Percentiles rank a stretch among this genome's conserved stretches.
phyloP scores from a whole-genome alignment of 352 stramenopile species.

The Hyphochytrium catenoides region DNA sequence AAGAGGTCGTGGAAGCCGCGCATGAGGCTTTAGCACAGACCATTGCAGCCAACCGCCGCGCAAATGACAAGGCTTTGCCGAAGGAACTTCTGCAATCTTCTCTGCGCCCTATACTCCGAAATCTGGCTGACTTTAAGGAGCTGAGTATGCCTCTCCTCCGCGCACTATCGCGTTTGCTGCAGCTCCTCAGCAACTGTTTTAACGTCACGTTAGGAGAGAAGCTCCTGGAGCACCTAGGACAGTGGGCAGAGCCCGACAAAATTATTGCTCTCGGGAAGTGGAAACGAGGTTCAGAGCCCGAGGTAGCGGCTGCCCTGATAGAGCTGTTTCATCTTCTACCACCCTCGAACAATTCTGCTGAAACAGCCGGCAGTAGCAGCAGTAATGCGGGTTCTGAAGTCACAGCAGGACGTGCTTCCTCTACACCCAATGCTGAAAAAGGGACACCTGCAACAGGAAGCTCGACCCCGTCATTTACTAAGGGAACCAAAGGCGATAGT shows the following conservation, averaged over 20 bases:
- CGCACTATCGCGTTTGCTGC: slow-evolving; percentile 73
- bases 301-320: slow-evolving; percentile 81
- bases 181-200: slow-evolving; percentile 85
- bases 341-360: slow-evolving; percentile 64
- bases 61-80: slow-evolving; percentile 60
- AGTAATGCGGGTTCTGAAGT: too few relatives aligned
- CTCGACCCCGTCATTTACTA: too few relatives aligned
- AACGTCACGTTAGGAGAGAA: slow-evolving; percentile 94
- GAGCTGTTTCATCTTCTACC: slow-evolving; percentile 87
- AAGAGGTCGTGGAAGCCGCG: slow-evolving; percentile 47
- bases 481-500: too few relatives aligned
- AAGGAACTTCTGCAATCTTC: slow-evolving; percentile 90
- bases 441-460: too few relatives aligned
- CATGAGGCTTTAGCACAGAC: slow-evolving; percentile 50
- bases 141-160: slow-evolving; percentile 83
- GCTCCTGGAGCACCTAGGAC: slow-evolving; percentile 82
- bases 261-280: slow-evolving; percentile 74
- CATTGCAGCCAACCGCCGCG: slow-evolving; percentile 54
- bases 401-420: too few relatives aligned
- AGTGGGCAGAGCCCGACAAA: slow-evolving; percentile 68
- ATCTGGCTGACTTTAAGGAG: slow-evolving; percentile 85
- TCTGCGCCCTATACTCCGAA: slow-evolving; percentile 80
- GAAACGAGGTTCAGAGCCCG: slow-evolving; percentile 77
- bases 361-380: too few relatives aligned
- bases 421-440: too few relatives aligned